These are phyloP conservation scores for Barnettozyma salicaria DNA, from an alignment of 805 yeast species.

Conservation along the genomic window DNA sequence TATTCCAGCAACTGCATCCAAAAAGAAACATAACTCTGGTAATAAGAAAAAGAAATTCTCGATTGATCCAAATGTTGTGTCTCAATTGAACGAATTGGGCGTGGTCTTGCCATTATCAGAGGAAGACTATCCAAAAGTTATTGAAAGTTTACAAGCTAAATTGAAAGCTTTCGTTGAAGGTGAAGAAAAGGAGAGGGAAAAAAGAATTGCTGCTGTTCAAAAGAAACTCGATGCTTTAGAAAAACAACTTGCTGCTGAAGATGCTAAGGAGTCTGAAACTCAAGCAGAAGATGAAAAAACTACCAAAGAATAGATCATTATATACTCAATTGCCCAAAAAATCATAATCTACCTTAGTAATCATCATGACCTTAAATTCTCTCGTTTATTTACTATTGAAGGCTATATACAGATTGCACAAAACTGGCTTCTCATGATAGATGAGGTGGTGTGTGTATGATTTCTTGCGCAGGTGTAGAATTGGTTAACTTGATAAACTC, in stretches of 20 bases:
- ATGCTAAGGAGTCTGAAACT: slow-evolving; percentile 17
- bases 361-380: no score
- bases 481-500: slow-evolving; percentile 46
- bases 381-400: no score
- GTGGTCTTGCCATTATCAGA: slow-evolving; percentile 72
- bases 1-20: slow-evolving; percentile 43
- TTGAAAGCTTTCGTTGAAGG: slow-evolving; percentile 58
- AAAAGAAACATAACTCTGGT: slow-evolving; percentile 50
- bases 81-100: slow-evolving; percentile 67
- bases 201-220: slow-evolving; percentile 70
- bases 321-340: no score
- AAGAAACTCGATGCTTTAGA: slow-evolving; percentile 68
- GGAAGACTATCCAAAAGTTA: slow-evolving; percentile 62
- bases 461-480: slow-evolving; percentile 45
- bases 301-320: no score
- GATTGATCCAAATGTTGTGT: slow-evolving; percentile 75
- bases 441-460: slow-evolving; percentile 1
- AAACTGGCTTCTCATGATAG: neutral
- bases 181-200: slow-evolving; percentile 77
- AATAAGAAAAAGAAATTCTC: slow-evolving; percentile 51
- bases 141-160: slow-evolving; percentile 66
- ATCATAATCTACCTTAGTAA: no score
- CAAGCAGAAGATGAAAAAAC: slow-evolving; percentile 4
- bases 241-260: slow-evolving; percentile 43
- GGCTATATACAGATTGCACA: neutral